Base-by-base conservation (phyloP, 345 rosid species). In the Aquilaria malaccensis region DNA sequence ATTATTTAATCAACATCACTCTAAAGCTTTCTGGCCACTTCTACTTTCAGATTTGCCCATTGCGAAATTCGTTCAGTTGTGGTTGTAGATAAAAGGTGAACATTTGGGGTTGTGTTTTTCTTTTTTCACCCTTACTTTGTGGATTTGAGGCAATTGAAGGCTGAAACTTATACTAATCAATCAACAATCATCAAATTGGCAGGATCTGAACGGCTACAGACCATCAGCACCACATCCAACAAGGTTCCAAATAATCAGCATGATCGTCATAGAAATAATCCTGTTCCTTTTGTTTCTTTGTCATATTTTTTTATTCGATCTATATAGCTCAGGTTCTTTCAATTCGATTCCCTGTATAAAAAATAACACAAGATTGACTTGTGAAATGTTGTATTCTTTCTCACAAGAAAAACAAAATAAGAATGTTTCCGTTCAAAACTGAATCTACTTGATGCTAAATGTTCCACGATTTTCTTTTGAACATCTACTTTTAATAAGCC, bases 41-140 rank as follows among this genome's bases (percentile, higher is more conserved):
- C 13, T 50, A 10, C 45, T 15, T 70, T 52, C 67, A 86, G 93
- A 55, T 86, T 83, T 56, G 68, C 15, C 45, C 81, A 86, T 51
- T 83, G 93, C 52, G 89, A 86, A 53, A 63, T 81, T 51, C 87
- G 85, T 7, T 78, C 87, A 1, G 72, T 83, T 33, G 68, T 78
- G 62, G 61, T 83, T 3, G 69, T 75, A 2, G 79, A 80, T 13
- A 67, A 43, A 59, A 79, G 81, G 80, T 81, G 30, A 70, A 64
- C 61, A 30, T 32, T 47, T 11, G n/a, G 2, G n/a, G 14, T 22
- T 48, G 6, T 14, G 3, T 30, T 7, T 22, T 13, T 6, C 14
- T n/a, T n/a, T 12, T 51, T n/a, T 51, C 29, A 6, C 22, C 1
- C 29, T 51, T n/a, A 55, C 29, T 22, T 22, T 33, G 32, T 55